Evolutionary conservation across 805 yeast species (phyloP).

Genomic region (Sugiyamaella marilandica): DNA sequence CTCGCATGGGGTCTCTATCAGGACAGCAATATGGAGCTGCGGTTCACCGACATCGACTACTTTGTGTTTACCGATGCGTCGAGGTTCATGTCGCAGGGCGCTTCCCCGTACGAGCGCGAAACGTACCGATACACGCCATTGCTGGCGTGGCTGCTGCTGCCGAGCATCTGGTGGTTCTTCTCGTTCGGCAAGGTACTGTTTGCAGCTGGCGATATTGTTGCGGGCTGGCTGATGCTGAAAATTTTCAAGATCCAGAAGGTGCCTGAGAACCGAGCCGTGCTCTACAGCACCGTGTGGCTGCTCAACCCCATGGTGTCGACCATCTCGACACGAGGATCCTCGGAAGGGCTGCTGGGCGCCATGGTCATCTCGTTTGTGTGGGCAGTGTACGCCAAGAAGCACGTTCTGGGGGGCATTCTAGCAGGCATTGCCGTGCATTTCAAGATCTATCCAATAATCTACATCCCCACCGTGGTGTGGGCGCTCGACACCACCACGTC

Average conservation of each 20-base stretch:
- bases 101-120: conserved; percentile 77
- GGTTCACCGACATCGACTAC: conserved; percentile 93
- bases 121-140: conserved; percentile 94
- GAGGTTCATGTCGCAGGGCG: conserved; percentile 51
- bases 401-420: conserved; percentile 40
- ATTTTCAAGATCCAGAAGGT: conserved; percentile 33
- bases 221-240: conserved; percentile 60
- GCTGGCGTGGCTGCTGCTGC: conserved; percentile 74
- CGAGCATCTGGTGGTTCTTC: conserved; percentile 48
- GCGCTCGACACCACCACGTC: conserved; percentile 32
- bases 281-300: conserved; percentile 64
- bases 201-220: conserved; percentile 69
- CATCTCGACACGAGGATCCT: conserved; percentile 87
- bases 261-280: conserved; percentile 31
- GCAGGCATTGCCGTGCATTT: conserved; percentile 83
- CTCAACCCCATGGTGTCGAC: conserved; percentile 93
- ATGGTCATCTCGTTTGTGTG: conserved; percentile 54
- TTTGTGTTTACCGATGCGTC: conserved; percentile 93
- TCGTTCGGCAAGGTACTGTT: conserved; percentile 79
- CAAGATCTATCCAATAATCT: conserved; percentile 88
- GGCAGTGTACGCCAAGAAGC: conserved; percentile 40
- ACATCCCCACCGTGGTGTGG: conserved; percentile 65
- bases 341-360: conserved; percentile 84
- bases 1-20: conserved; percentile 80
- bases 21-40: conserved; percentile 70